These are phyloP conservation scores for Fusarium sp. DNA, from an alignment of 2,329 filamentous ascomycete genomes.

Conservation along the genomic window DNA sequence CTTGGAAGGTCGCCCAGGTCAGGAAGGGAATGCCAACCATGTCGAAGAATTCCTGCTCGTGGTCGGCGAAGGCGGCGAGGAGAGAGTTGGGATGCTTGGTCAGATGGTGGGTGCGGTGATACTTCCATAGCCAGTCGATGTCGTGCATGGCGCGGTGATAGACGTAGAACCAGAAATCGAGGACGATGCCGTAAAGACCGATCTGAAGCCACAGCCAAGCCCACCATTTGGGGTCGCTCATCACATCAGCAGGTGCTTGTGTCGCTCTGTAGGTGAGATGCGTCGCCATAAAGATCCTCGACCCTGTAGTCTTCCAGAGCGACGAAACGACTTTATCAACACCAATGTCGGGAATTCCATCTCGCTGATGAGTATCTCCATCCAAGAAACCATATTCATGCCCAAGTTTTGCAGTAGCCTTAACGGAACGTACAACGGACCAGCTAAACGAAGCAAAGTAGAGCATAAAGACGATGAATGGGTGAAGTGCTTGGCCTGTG, in stretches of 20 bases:
- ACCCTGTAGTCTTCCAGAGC: slow-evolving; percentile 7
- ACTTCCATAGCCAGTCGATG: slow-evolving; percentile 23
- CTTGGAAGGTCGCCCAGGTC: slow-evolving; percentile 13
- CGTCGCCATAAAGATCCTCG: background rate
- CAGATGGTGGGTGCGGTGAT: slow-evolving; percentile 25
- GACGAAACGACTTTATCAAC: slow-evolving; percentile 17
- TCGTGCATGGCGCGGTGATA: slow-evolving; percentile 32
- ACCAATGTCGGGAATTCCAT: slow-evolving; percentile 20
- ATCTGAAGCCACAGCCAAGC: slow-evolving; percentile 19
- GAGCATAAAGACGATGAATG: background rate
- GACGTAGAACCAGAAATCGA: slow-evolving; percentile 29
- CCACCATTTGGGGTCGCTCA: background rate
- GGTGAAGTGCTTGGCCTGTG: background rate
- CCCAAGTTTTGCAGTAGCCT: background rate
- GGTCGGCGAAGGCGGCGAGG: slow-evolving; percentile 20
- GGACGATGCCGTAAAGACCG: slow-evolving; percentile 21
- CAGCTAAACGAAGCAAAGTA: background rate
- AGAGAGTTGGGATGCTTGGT: slow-evolving; percentile 28
- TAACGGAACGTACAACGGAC: background rate
- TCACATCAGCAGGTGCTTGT: slow-evolving; percentile 1
- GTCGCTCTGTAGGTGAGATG: background rate
- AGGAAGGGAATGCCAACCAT: slow-evolving; percentile 25
- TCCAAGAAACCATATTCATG: slow-evolving; percentile 13
- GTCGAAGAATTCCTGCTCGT: slow-evolving; percentile 31
- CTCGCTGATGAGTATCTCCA: slow-evolving; percentile 16